Base-by-base conservation (phyloP, 2,329 filamentous ascomycete species). In the Aspergillus proliferans region DNA sequence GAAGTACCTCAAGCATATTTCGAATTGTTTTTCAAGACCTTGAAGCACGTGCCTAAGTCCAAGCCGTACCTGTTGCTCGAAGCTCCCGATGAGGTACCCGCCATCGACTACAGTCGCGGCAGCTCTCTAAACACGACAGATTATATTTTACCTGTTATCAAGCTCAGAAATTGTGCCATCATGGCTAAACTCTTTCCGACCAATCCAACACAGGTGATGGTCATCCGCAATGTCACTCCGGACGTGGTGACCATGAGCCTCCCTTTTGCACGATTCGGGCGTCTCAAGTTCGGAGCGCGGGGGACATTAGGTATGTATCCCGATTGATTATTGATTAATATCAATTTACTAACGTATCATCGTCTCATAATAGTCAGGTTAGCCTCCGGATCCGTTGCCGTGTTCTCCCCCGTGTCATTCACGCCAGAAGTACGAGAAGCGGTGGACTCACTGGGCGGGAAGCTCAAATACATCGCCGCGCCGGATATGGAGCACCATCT, bases 401-500 rank as follows among this genome's bases (percentile, higher is more conserved):
- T 96, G 67, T 96, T 96, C 79, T 95, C 90, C 0, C 93, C 93
- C 15, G 87, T 93, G 18, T 87, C 86, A 12, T 79, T 96, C 48
- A 97, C 91, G 3, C 79, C 85, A 3, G 82, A 85, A 50, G 84
- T 90, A 36, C 82, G 78, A 53, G 74, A 87, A 46, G 72, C 77
- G 47, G 69, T 82, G 18, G 76, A 82, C n/a, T 67, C 74, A 30
- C 73, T 88, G 49, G 84, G 84, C 53, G 84, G 84, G 45, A 78
- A 82, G 39, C 82, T 96, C 46, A 81, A 79, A 57, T 97, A 97
- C 76, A 84, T 98, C 57, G 77, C 92, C 22, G 92, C 93, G 1
- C 82, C 86, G 1, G 93, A 98, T 68, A 78, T 88, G 46, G 90
- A 98, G 74, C 93, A 98, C 71, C 93, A 98, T 78, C 88, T 98